Percentiles rank a stretch among this genome's conserved stretches.
These are phyloP conservation scores for Datisca glomerata DNA, from an alignment of 306 rosid genomes.

Conservation along the genomic window DNA sequence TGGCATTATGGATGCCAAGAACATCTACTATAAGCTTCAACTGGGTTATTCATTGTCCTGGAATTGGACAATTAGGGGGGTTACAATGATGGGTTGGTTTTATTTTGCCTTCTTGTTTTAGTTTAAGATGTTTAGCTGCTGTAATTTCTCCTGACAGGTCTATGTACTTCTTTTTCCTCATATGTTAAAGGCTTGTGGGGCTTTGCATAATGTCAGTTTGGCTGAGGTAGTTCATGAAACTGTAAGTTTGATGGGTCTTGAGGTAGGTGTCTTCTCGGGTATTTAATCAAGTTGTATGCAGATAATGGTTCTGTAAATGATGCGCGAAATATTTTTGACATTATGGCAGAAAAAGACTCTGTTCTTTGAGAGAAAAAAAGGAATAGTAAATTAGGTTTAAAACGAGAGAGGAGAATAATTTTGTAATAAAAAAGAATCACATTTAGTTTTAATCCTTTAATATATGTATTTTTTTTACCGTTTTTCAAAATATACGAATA, in stretches of 20 bases:
- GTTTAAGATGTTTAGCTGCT: conserved; percentile 65
- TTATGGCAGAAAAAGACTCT: conserved; percentile 41
- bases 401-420: no score
- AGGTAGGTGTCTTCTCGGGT: conserved; percentile 49
- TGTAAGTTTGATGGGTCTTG: conserved; percentile 33
- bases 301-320: conserved; percentile 45
- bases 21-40: conserved; percentile 41
- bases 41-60: conserved; percentile 43
- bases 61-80: conserved; percentile 81
- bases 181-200: conserved; percentile 69
- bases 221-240: conserved; percentile 39
- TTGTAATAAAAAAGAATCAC: no score
- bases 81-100: conserved; percentile 40
- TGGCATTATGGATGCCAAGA: conserved; percentile 40
- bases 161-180: conserved; percentile 79
- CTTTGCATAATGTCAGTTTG: conserved; percentile 41
- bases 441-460: no score
- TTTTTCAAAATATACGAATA: no score
- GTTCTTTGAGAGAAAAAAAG: no score
- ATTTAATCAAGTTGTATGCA: conserved; percentile 57
- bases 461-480: no score
- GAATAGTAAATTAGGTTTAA: no score
- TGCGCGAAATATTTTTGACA: conserved; percentile 54
- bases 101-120: conserved; percentile 48
- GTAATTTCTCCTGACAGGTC: conserved; percentile 63